phyloP scores from a whole-genome alignment of 768 basidiomycete genomes.

The Xerocomus brunneocitrinus region DNA sequence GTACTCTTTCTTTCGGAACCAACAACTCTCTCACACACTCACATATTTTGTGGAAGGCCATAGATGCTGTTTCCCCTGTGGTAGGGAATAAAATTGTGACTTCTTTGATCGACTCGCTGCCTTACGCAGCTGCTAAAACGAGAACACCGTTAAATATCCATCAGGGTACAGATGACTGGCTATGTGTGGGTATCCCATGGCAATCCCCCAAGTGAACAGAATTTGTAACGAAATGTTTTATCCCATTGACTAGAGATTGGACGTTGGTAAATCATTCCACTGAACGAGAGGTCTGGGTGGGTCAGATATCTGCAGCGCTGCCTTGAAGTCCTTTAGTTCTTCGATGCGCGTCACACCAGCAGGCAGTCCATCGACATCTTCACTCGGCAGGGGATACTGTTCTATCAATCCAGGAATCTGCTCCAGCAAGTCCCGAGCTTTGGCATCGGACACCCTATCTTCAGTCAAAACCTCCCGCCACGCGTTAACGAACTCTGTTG shows the following conservation, averaged over 20 bases:
- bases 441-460: slow-evolving; percentile 38
- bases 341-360: slow-evolving; percentile 57
- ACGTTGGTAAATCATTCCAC: slow-evolving; percentile 67
- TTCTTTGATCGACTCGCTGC: neutral
- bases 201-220: neutral
- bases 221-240: neutral
- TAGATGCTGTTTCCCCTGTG: neutral
- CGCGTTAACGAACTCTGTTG: slow-evolving; percentile 58
- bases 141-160: too few relatives aligned
- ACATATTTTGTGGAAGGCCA: slow-evolving; percentile 5
- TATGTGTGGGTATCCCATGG: neutral
- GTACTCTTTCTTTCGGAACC: slow-evolving; percentile 8
- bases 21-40: slow-evolving; percentile 4
- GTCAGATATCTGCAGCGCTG: slow-evolving; percentile 47
- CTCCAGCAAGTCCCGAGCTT: slow-evolving; percentile 43
- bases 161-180: too few relatives aligned
- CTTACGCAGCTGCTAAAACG: too few relatives aligned
- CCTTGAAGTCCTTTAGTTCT: slow-evolving; percentile 64
- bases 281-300: slow-evolving; percentile 64
- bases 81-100: slow-evolving; percentile 11
- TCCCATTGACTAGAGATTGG: slow-evolving; percentile 44
- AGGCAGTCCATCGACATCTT: slow-evolving; percentile 42
- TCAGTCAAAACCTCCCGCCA: slow-evolving; percentile 48
- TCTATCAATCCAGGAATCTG: slow-evolving; percentile 55
- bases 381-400: slow-evolving; percentile 51